phyloP scores from a whole-genome alignment of 2,329 filamentous ascomycete genomes.

The Botrytis paeoniae region DNA sequence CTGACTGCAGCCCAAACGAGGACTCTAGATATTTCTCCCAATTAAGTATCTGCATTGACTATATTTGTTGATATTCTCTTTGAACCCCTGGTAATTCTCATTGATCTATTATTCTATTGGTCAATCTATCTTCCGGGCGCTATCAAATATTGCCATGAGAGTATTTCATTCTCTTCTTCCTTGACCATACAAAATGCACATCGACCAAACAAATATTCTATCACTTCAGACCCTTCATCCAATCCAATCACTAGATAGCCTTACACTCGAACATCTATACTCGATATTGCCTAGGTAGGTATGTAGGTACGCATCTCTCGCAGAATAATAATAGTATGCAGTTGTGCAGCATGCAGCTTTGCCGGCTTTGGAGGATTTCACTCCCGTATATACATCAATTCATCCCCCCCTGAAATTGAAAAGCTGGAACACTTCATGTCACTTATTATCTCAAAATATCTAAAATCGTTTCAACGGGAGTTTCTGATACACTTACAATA shows the following conservation, averaged over 20 bases:
- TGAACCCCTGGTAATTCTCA: background rate
- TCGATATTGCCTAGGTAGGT: background rate
- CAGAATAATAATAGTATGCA: background rate
- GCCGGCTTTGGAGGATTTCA: background rate
- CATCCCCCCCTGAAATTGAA: background rate
- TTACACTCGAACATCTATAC: background rate
- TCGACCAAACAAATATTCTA: conserved; percentile 7
- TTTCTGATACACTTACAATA: background rate
- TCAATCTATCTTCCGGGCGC: conserved; percentile 6
- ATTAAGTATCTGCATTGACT: background rate
- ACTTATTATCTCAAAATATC: background rate
- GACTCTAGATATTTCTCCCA: background rate
- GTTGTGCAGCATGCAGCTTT: conserved; percentile 6
- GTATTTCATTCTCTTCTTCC: background rate
- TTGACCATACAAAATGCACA: background rate
- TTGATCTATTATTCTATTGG: background rate
- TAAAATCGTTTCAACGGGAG: conserved; percentile 11
- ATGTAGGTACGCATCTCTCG: background rate
- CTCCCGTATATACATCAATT: conserved; percentile 17
- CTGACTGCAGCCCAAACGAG: background rate
- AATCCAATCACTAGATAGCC: background rate
- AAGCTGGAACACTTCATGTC: conserved; percentile 15
- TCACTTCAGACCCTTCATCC: background rate
- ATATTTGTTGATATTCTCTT: background rate
- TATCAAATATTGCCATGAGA: background rate